Conservation (phyloP, 768 basidiomycete genomes). For the Suillus hirtellus region DNA sequence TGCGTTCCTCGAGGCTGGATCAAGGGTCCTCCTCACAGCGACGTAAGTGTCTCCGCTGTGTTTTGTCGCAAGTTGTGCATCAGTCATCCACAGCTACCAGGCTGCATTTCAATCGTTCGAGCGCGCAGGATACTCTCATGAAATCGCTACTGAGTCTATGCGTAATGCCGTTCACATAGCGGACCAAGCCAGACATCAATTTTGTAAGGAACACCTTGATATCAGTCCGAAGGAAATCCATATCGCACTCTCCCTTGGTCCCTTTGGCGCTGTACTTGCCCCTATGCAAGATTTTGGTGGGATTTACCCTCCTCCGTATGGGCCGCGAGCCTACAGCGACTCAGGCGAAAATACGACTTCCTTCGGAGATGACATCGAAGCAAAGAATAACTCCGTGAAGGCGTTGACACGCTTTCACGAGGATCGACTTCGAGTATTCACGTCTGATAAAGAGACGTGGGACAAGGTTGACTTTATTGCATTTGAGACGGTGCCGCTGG, state of each 20-base stretch:
- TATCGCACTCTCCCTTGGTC: slow-evolving; percentile 72
- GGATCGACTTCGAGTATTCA: slow-evolving; percentile 56
- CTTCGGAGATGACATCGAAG: slow-evolving; percentile 38
- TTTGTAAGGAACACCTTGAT: slow-evolving; percentile 25
- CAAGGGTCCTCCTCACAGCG: slow-evolving; percentile 63
- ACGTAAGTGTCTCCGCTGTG: slow-evolving; percentile 46
- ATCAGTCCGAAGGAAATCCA: slow-evolving; percentile 31
- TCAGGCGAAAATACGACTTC: slow-evolving; percentile 41
- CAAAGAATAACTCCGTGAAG: slow-evolving; percentile 41
- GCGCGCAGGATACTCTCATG: slow-evolving; percentile 46
- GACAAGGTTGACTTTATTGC: slow-evolving; percentile 58
- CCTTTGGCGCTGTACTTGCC: slow-evolving; percentile 66
- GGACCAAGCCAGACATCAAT: slow-evolving; percentile 42
- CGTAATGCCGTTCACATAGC: slow-evolving; percentile 54
- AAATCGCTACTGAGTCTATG: slow-evolving; percentile 51
- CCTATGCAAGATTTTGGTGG: slow-evolving; percentile 76
- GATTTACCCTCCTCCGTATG: slow-evolving; percentile 74
- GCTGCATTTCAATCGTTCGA: slow-evolving; percentile 56
- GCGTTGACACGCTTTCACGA: slow-evolving; percentile 65
- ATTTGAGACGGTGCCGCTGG: slow-evolving; percentile 78
- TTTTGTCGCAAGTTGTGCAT: not conserved
- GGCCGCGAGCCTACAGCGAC: slow-evolving; percentile 48
- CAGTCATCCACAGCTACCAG: slow-evolving; percentile 55
- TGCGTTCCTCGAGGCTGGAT: slow-evolving; percentile 64
- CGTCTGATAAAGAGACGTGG: slow-evolving; percentile 53